phyloP scores from a whole-genome alignment of 768 basidiomycete genomes.

The Phaffia australis region DNA sequence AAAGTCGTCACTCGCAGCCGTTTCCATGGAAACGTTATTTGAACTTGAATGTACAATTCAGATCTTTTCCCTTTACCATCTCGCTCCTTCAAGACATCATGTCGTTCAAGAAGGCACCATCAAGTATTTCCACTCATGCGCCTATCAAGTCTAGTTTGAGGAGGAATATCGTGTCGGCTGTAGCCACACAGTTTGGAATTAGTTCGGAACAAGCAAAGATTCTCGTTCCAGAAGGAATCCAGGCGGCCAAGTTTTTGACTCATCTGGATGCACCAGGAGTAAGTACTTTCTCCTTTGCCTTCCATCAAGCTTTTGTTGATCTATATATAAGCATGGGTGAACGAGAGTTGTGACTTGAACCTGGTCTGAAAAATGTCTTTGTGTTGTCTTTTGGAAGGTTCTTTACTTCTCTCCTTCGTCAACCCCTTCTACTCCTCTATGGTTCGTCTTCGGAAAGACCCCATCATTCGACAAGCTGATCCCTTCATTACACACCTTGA shows the following conservation, averaged over 20 bases:
- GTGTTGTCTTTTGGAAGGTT: not conserved
- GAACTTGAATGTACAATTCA: too few species aligned
- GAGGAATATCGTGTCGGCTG: constrained; percentile 8
- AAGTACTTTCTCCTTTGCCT: not conserved
- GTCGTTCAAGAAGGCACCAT: too few species aligned
- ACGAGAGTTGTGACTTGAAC: not conserved
- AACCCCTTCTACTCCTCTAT: constrained; percentile 18
- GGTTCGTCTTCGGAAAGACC: constrained; percentile 20
- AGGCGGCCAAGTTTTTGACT: constrained; percentile 16
- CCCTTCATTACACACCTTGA: constrained; percentile 56
- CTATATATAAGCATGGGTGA: not conserved
- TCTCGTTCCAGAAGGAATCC: constrained; percentile 21
- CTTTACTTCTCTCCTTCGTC: constrained; percentile 19
- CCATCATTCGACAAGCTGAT: constrained; percentile 3
- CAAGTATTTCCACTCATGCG: too few species aligned
- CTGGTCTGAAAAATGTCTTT: too few species aligned
- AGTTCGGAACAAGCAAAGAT: constrained; percentile 13
- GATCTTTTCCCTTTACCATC: too few species aligned
- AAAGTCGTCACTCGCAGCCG: too few species aligned
- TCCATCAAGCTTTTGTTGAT: not conserved
- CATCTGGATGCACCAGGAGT: constrained; percentile 20
- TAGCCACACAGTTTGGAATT: constrained; percentile 2
- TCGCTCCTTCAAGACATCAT: too few species aligned
- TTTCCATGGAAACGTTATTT: too few species aligned
- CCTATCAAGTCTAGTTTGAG: not conserved